Percentiles rank a stretch among this genome's conserved stretches.
Evolutionary conservation across 257 asterid genomes (phyloP).

Genomic region (Nemophila menziesii): DNA sequence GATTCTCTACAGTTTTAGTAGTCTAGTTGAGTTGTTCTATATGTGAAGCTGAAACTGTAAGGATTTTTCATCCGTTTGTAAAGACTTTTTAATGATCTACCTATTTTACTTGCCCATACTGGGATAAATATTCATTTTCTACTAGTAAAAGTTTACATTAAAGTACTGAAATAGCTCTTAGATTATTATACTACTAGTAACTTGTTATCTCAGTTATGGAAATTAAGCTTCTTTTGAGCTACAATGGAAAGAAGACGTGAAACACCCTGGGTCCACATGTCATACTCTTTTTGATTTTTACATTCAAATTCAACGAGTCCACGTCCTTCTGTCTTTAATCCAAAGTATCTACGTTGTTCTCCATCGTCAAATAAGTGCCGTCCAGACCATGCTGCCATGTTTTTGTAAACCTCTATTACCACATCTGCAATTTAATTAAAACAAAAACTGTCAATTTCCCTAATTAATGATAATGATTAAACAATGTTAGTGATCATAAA

Average conservation of each 20-base stretch:
- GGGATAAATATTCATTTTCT: neutral
- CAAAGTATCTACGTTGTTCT: constrained; percentile 78
- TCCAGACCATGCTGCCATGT: constrained; percentile 97
- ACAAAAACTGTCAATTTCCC: no score
- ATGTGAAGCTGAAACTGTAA: no score
- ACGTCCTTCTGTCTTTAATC: constrained; percentile 66
- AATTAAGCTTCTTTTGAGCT: constrained; percentile 17
- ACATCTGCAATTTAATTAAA: constrained; percentile 57
- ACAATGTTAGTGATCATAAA: neutral
- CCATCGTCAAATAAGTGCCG: constrained; percentile 89
- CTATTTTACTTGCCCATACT: neutral
- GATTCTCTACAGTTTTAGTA: no score
- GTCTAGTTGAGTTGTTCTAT: no score
- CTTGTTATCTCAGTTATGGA: neutral
- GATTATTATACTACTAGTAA: no score
- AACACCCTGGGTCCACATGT: constrained; percentile 44
- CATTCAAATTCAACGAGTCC: constrained; percentile 53
- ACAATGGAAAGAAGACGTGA: constrained; percentile 36
- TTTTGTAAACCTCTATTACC: constrained; percentile 62
- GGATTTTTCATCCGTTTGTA: no score
- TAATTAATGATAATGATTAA: no score
- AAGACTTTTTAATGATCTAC: neutral
- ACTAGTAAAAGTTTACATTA: neutral
- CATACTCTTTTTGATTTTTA: constrained; percentile 34
- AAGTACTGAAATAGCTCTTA: no score